Evolutionary conservation across 2,329 filamentous ascomycete genomes (phyloP).

Genomic region (Aureobasidium vineae): DNA sequence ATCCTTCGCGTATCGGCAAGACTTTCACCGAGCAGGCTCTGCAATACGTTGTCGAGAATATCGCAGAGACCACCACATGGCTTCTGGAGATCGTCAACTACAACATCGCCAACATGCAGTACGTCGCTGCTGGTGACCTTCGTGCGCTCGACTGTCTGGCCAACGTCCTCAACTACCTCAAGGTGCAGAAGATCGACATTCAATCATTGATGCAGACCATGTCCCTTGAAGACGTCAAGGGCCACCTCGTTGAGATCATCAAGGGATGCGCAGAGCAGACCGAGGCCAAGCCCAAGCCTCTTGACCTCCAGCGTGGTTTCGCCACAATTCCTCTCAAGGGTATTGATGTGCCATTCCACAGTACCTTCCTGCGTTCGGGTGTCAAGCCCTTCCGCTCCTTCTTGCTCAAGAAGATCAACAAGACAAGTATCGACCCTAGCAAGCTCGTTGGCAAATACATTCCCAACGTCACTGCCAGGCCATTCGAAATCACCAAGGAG

Average conservation of each 20-base stretch:
- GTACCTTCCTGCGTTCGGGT: slow-evolving; percentile 93
- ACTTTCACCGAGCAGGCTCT: slow-evolving; percentile 98
- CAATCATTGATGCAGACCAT: slow-evolving; percentile 84
- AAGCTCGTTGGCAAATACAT: slow-evolving; percentile 99
- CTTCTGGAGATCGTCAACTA: slow-evolving; percentile 99
- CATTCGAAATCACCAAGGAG: slow-evolving; percentile 94
- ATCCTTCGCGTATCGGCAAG: slow-evolving; percentile 96
- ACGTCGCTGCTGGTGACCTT: slow-evolving; percentile 65
- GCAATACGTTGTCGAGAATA: slow-evolving; percentile 94
- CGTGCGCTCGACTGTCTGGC: slow-evolving; percentile 65
- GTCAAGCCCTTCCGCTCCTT: slow-evolving; percentile 99
- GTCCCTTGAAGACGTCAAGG: slow-evolving; percentile 87
- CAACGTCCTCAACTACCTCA: slow-evolving; percentile 90
- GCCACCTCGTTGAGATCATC: slow-evolving; percentile 87
- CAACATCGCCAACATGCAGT: slow-evolving; percentile 69
- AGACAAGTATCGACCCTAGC: slow-evolving; percentile 94
- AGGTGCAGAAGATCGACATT: slow-evolving; percentile 96
- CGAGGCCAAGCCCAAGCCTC: slow-evolving; percentile 78
- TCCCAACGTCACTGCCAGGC: slow-evolving; percentile 94
- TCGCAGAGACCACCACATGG: slow-evolving; percentile 91
- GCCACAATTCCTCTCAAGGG: slow-evolving; percentile 95
- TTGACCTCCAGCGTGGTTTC: slow-evolving; percentile 91
- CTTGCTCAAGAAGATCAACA: slow-evolving; percentile 99
- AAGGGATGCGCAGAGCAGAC: slow-evolving; percentile 83
- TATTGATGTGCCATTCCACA: slow-evolving; percentile 99